phyloP scores from a whole-genome alignment of 441 rosid genomes.

The Biscutella laevigata region DNA sequence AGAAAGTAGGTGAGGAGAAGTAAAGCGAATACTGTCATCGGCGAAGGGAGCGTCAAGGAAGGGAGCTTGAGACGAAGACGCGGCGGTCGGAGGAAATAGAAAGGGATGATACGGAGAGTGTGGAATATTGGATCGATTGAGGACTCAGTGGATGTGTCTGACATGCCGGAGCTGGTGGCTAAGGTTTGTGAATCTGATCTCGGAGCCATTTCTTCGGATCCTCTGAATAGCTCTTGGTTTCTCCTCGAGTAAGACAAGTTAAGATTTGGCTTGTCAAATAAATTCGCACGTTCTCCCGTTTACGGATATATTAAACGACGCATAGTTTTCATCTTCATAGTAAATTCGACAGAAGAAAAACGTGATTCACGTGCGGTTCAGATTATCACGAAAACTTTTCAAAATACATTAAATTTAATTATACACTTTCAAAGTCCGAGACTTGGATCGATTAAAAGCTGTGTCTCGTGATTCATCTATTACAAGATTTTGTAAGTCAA shows the following conservation, averaged over 20 bases:
- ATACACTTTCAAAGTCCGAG: too few relatives aligned
- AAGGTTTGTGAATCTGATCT: conserved; percentile 29
- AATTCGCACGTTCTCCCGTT: neutral
- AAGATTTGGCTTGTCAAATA: neutral
- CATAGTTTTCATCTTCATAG: neutral
- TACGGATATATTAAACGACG: neutral
- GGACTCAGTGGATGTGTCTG: conserved; percentile 10
- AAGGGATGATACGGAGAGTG: conserved; percentile 48
- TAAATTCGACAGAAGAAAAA: too few relatives aligned
- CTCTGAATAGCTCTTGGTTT: too few relatives aligned
- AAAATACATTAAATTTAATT: too few relatives aligned
- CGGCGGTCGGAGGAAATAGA: conserved; percentile 61
- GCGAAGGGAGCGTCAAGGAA: conserved; percentile 64
- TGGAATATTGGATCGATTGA: conserved; percentile 66
- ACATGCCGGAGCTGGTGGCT: conserved; percentile 13
- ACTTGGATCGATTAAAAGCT: neutral
- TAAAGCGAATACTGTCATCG: conserved; percentile 72
- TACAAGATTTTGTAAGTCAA: neutral
- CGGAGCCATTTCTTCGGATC: conserved; percentile 29
- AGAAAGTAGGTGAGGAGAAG: conserved; percentile 85
- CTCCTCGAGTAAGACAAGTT: too few relatives aligned
- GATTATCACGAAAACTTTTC: too few relatives aligned
- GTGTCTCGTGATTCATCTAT: neutral
- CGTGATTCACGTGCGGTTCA: too few relatives aligned
- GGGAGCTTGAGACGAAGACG: conserved; percentile 88